A percentile compares a stretch with the other conserved stretches of the same genome.
phyloP scores from a whole-genome alignment of 768 basidiomycete species.

The Rhizopogon rudus region DNA sequence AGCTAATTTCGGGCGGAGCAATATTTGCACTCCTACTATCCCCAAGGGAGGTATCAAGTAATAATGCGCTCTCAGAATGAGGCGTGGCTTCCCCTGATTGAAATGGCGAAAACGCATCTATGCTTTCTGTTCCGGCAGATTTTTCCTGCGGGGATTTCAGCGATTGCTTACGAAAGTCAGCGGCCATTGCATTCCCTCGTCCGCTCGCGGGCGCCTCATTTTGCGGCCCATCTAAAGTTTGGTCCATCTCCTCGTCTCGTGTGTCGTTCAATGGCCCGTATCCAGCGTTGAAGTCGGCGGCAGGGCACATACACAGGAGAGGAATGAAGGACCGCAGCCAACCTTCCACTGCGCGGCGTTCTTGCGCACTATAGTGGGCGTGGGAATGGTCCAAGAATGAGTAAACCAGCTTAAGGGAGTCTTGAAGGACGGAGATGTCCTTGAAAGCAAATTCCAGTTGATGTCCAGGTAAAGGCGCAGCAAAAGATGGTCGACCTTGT shows the following conservation, averaged over 20 bases:
- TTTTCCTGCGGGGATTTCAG: conserved; percentile 70
- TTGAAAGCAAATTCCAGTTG: conserved; percentile 79
- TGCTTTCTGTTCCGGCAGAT: conserved; percentile 26
- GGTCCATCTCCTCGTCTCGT: conserved; percentile 31
- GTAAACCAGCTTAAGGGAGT: conserved; percentile 85
- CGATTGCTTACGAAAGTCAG: conserved; percentile 76
- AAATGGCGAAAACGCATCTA: conserved; percentile 25
- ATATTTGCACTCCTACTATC: background rate
- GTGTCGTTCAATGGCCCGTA: conserved; percentile 52
- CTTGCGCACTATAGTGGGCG: conserved; percentile 64
- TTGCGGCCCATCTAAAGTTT: conserved; percentile 9
- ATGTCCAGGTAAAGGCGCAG: conserved; percentile 46
- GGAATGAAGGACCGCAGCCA: conserved; percentile 86
- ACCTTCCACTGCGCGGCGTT: conserved; percentile 78
- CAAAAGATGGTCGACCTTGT: conserved; percentile 31
- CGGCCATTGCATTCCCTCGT: conserved; percentile 44
- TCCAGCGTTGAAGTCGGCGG: conserved; percentile 60
- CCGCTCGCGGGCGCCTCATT: conserved; percentile 38
- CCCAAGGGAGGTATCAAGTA: conserved; percentile 2
- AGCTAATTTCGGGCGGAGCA: conserved; percentile 1
- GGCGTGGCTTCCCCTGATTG: conserved; percentile 10
- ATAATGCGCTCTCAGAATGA: conserved; percentile 1
- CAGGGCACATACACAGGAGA: conserved; percentile 65
- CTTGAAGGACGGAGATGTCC: conserved; percentile 78
- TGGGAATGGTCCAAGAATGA: conserved; percentile 88